Evolutionary conservation across 73 alveolate genomes (phyloP).

Genomic region (Paramecium caudatum): DNA sequence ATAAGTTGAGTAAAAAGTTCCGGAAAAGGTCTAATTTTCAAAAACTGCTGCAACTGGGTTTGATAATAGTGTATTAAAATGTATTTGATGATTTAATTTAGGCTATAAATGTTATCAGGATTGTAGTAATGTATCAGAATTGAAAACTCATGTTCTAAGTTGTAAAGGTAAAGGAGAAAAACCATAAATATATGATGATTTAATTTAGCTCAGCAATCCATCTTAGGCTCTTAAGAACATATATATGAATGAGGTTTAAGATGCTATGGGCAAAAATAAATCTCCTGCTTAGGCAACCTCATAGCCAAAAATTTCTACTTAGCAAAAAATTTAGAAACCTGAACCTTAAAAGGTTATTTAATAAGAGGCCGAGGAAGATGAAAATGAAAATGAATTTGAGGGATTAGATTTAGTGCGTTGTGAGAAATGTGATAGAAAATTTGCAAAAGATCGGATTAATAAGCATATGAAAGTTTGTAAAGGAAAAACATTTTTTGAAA

Average conservation of each 20-base stretch:
- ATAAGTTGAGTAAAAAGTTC: not conserved
- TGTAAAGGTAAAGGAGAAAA: conserved; percentile 14
- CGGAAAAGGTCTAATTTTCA: not conserved
- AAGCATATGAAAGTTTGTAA: conserved; percentile 76
- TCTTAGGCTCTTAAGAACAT: not conserved
- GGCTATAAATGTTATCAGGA: conserved; percentile 52
- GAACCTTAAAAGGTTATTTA: not conserved
- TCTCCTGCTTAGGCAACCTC: too few relatives aligned
- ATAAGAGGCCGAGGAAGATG: conserved; percentile 23
- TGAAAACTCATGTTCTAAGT: not conserved
- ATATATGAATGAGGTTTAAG: too few relatives aligned
- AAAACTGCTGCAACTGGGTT: not conserved
- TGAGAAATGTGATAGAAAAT: conserved; percentile 77
- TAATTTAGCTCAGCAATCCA: conserved; percentile 23
- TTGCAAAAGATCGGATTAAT: conserved; percentile 74
- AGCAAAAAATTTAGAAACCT: not conserved
- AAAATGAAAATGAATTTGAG: conserved; percentile 27
- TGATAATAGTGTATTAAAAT: conserved; percentile 23
- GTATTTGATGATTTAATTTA: not conserved
- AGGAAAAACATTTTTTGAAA: conserved; percentile 62
- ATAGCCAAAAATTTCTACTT: too few relatives aligned
- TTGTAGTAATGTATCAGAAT: conserved; percentile 1
- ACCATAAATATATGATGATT: conserved; percentile 55
- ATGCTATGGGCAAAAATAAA: too few relatives aligned
- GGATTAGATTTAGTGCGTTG: conserved; percentile 68